These are phyloP conservation scores for Fragaria ananassa DNA, from an alignment of 306 rosid species.

Conservation along the genomic window DNA sequence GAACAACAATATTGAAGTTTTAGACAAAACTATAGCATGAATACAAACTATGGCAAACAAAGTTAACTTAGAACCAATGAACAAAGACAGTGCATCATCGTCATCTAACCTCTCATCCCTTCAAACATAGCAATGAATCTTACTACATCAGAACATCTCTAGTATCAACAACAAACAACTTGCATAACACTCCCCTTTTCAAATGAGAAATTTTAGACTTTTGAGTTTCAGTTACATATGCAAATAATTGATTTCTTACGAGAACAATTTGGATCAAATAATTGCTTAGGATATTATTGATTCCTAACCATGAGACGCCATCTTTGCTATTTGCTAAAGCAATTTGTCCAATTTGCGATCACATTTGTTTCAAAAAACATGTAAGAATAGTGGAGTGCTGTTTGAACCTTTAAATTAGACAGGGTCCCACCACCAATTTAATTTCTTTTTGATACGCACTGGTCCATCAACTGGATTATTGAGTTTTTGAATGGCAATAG, in stretches of 20 bases:
- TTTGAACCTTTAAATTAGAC: not conserved
- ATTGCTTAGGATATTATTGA: not conserved
- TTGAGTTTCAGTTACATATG: no score
- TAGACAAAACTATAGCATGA: no score
- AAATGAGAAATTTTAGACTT: no score
- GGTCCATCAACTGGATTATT: not conserved
- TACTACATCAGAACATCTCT: no score
- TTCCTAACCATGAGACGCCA: not conserved
- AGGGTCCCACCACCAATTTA: conserved; percentile 6
- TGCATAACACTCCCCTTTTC: no score
- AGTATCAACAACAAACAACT: no score
- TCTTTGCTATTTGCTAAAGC: not conserved
- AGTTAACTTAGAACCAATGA: no score
- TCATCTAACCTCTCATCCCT: no score
- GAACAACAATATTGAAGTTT: not conserved
- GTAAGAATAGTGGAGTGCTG: not conserved
- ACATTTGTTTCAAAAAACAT: not conserved
- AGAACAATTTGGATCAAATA: not conserved
- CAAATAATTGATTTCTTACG: not conserved
- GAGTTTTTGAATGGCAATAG: not conserved
- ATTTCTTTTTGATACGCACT: not conserved
- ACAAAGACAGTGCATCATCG: no score
- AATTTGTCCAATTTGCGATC: not conserved
- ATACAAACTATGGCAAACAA: no score
- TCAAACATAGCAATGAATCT: no score